These are phyloP conservation scores for Aspergillus eucalypticola DNA, from an alignment of 2,329 filamentous ascomycete species.

Conservation along the genomic window DNA sequence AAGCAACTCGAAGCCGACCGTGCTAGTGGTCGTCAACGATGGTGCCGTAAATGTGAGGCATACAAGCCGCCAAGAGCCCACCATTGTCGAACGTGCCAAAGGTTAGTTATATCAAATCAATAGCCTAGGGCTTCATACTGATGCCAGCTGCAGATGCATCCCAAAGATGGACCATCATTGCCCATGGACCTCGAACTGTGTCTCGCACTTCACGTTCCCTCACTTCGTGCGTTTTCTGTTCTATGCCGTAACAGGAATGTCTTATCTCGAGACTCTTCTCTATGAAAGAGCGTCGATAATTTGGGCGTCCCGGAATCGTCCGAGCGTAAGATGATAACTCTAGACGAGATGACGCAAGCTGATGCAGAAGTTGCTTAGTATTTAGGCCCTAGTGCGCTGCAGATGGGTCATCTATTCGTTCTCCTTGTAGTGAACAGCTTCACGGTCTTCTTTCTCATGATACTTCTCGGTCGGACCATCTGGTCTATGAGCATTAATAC, in stretches of 20 bases:
- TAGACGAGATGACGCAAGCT: neutral
- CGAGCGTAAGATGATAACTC: constrained; percentile 50
- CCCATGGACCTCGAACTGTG: constrained; percentile 66
- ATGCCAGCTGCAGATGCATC: constrained; percentile 52
- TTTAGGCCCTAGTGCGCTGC: constrained; percentile 55
- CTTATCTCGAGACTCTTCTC: constrained; percentile 57
- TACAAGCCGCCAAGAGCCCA: constrained; percentile 64
- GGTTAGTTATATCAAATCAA: constrained; percentile 41
- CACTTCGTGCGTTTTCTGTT: constrained; percentile 66
- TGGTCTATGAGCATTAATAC: constrained; percentile 60
- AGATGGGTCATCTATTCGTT: constrained; percentile 58
- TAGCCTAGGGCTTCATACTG: constrained; percentile 2
- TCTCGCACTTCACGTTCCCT: constrained; percentile 65
- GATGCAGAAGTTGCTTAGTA: constrained; percentile 45
- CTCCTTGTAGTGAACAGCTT: constrained; percentile 57
- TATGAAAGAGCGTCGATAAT: constrained; percentile 54
- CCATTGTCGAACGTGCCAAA: constrained; percentile 64
- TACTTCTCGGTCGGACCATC: constrained; percentile 57
- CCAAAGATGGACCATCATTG: constrained; percentile 69
- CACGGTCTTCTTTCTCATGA: constrained; percentile 55
- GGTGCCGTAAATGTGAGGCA: constrained; percentile 64
- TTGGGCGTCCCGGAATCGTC: constrained; percentile 58
- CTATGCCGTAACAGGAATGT: constrained; percentile 60
- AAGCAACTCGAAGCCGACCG: constrained; percentile 23
- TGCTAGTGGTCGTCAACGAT: constrained; percentile 43